Percentiles rank a stretch among this genome's conserved stretches.
phyloP scores from a whole-genome alignment of 2,329 filamentous ascomycete genomes.

The Fusarium praegraminearum region DNA sequence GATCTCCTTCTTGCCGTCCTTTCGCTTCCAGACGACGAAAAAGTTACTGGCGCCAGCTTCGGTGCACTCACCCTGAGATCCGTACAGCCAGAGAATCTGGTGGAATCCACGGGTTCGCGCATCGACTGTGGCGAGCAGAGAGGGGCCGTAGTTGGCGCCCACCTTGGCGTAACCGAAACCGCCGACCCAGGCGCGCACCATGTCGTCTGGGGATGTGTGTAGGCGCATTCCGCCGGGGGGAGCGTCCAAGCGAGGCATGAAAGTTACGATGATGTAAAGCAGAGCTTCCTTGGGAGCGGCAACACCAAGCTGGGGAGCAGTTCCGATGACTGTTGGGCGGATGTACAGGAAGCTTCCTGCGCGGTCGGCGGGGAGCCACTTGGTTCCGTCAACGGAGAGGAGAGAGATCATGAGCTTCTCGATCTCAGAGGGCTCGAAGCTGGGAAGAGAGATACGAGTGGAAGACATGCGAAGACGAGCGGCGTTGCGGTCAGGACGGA shows the following conservation, averaged over 20 bases:
- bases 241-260: slow-evolving; percentile 68
- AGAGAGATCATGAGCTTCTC: slow-evolving; percentile 80
- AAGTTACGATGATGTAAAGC: slow-evolving; percentile 82
- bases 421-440: slow-evolving; percentile 77
- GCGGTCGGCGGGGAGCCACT: slow-evolving; percentile 80
- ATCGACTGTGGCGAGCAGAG: slow-evolving; percentile 80
- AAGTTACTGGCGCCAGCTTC: slow-evolving; percentile 95
- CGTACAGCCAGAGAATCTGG: slow-evolving; percentile 96
- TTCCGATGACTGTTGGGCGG: slow-evolving; percentile 88
- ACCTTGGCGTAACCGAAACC: slow-evolving; percentile 94
- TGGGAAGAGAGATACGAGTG: slow-evolving; percentile 77
- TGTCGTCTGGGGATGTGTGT: slow-evolving; percentile 82
- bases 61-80: slow-evolving; percentile 80
- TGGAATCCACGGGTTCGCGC: slow-evolving; percentile 80
- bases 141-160: slow-evolving; percentile 92
- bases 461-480: slow-evolving; percentile 71
- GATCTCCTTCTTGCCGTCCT: slow-evolving; percentile 68
- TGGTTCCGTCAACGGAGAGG: slow-evolving; percentile 77
- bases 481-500: slow-evolving; percentile 81
- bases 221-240: slow-evolving; percentile 74
- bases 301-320: slow-evolving; percentile 83
- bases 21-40: slow-evolving; percentile 80
- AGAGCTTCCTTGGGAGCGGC: slow-evolving; percentile 84
- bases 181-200: slow-evolving; percentile 91
- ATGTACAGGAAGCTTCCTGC: slow-evolving; percentile 84